Evolutionary conservation across 345 rosid genomes (phyloP), one percentile per base, ranked within the genome.

Genomic region (Euclidium syriacum): DNA sequence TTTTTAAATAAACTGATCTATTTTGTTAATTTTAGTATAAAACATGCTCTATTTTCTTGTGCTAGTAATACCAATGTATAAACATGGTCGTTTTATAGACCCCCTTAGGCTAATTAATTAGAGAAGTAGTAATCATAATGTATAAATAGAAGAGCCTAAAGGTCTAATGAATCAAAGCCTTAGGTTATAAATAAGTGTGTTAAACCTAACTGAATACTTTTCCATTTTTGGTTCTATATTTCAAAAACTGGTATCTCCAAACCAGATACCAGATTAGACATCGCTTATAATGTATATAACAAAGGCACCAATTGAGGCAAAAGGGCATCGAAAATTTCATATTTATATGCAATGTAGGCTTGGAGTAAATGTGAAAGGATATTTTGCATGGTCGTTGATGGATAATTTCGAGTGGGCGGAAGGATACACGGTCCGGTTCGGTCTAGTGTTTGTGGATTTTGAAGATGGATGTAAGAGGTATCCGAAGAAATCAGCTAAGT

Each of bases 311-410:
- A 7, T 12, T 7, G 8, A 50, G 34, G 22, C 35, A 36, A 11
- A 19, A 22, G 1, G 16, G 14, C 24, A 32, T n/a, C 8, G 11
- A 12, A 18, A 39, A 18, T 8, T 22, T n/a, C n/a, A 15, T 46
- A 1, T 35, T 33, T 7, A 34, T 38, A 46, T 52, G 24, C 52
- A 57, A 40, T 64, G 54, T 50, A 71, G 71, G 75, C 50, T 52
- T 5, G 84, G 83, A 1, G 79, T 41, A 43, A 65, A 71, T 24
- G 79, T 76, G 15, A 76, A 68, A 23, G 83, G 81, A 36, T 79
- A 61, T 23, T 73, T 67, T 3, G 74, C 70, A 1, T 79, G 83
- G 83, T 76, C 83, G 6, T 50, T 76, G 69, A 46, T 73, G 35
- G 83, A 79, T 22, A 71, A 79, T 33, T 76, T 63, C 12, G 80